A percentile compares a stretch with the other conserved stretches of the same genome.
Conservation (phyloP, 345 rosid species). For the Hibiscus trionum region DNA sequence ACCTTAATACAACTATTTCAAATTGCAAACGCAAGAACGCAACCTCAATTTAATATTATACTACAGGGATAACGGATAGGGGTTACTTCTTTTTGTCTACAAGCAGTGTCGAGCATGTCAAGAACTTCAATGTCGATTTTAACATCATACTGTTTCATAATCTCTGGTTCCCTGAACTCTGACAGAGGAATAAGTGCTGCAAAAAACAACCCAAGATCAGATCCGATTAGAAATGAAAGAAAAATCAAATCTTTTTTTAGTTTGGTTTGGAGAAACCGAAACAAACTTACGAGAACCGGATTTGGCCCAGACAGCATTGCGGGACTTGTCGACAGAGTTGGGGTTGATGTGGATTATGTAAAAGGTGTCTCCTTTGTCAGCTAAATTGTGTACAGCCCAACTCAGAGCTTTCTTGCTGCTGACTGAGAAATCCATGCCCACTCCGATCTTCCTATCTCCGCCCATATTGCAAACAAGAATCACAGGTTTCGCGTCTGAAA, state of each 20-base stretch:
- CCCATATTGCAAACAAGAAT: conserved; percentile 21
- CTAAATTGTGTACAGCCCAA: conserved; percentile 83
- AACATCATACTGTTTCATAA: conserved; percentile 52
- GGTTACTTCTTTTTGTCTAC: conserved; percentile 72
- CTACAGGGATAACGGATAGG: background rate
- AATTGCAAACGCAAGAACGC: too few species aligned
- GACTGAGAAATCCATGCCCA: conserved; percentile 87
- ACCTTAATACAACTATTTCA: too few species aligned
- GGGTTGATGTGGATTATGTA: conserved; percentile 60
- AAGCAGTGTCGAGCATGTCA: conserved; percentile 80
- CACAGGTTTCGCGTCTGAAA: conserved; percentile 14
- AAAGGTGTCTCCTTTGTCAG: conserved; percentile 66
- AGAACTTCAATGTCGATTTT: conserved; percentile 52
- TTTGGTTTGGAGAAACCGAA: conserved; percentile 10
- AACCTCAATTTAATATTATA: too few species aligned
- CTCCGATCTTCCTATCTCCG: conserved; percentile 59
- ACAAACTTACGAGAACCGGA: conserved; percentile 62
- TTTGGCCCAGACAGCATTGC: conserved; percentile 44
- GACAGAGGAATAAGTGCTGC: conserved; percentile 80
- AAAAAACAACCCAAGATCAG: background rate
- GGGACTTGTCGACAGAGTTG: conserved; percentile 36
- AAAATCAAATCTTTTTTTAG: too few species aligned
- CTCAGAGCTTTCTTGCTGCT: conserved; percentile 87
- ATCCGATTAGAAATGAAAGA: conserved; percentile 10
- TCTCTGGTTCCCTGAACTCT: conserved; percentile 79